Base-by-base conservation (phyloP, 345 rosid species). In the Syzygium aromaticum region DNA sequence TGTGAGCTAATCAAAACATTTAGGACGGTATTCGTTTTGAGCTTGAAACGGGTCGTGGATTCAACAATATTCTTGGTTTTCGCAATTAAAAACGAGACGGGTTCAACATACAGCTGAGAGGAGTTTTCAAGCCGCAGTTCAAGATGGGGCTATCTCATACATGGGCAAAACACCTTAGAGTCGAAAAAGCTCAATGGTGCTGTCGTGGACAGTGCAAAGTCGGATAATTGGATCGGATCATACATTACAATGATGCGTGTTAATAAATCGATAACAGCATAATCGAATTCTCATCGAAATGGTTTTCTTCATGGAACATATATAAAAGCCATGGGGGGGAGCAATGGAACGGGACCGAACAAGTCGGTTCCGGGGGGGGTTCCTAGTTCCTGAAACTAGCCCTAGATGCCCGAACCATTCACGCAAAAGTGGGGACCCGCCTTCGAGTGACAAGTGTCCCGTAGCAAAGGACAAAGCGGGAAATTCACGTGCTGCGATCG, bases 141-240 rank as follows among this genome's bases (percentile, higher is more conserved):
- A 1, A 17, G 15, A 2, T 1, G 22, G 22, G 56, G 7, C 56
- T 53, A 21, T 16, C 22, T 8, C 0, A 7, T 30, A 3, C 11
- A 19, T 0, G 13, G 19, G 14, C 0, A 2, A 19, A 8, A 21
- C 23, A 30, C 17, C 2, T 17, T 1, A 1, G 7, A 30, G 77
- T 16, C 21, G 0, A 64, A 10, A 64, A 8, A 3, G 4, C 0
- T 53, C 21, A 7, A 7, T 3, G 16, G 2, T 6, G 54, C 54
- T 5, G 19, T 1, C 5, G 54, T 6, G 21, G 9, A 2, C 1
- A 0, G 6, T 7, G 21, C 0, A 15, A 28, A n/a, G 7, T 57
- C 0, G 28, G 19, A 40, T 40, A 40, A 40, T 40, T 40, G 43
- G 1, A 40, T 40, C 6, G 43, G 43, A 40, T 40, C 43, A 1